A percentile compares a stretch with the other conserved stretches of the same genome.
Conservation (phyloP, 2,329 filamentous ascomycete species). For the Akanthomyces uredinophilus region DNA sequence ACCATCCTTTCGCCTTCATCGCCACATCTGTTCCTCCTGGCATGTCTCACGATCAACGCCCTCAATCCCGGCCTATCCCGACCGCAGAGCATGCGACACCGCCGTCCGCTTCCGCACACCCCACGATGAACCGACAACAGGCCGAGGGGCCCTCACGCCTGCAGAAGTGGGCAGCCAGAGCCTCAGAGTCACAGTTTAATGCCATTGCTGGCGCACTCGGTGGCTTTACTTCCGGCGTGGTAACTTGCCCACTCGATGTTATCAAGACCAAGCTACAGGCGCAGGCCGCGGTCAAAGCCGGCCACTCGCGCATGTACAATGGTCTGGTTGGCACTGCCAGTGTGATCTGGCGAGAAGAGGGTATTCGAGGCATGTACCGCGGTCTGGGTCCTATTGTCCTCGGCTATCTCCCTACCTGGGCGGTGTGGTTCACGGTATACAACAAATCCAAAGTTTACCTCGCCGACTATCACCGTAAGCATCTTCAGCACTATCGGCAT, state of each 20-base stretch:
- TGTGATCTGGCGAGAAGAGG: conserved; percentile 84
- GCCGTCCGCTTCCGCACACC: conserved; percentile 24
- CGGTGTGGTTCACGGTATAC: conserved; percentile 95
- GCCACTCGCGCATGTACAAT: conserved; percentile 64
- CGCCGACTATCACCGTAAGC: conserved; percentile 58
- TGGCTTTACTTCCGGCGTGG: conserved; percentile 86
- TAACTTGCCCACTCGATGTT: conserved; percentile 95
- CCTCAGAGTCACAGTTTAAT: conserved; percentile 65
- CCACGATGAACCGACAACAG: conserved; percentile 16
- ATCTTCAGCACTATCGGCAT: neutral
- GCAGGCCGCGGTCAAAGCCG: conserved; percentile 57
- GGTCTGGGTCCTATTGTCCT: conserved; percentile 91
- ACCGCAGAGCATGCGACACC: conserved; percentile 34
- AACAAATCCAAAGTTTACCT: conserved; percentile 78
- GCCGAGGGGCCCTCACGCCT: conserved; percentile 35
- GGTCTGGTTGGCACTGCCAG: conserved; percentile 82
- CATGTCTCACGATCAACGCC: conserved; percentile 49
- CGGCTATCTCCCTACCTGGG: conserved; percentile 96
- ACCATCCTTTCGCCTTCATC: conserved; percentile 4
- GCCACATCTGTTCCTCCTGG: conserved; percentile 21
- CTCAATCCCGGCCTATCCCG: conserved; percentile 25
- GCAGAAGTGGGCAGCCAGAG: conserved; percentile 51
- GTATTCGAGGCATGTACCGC: conserved; percentile 84
- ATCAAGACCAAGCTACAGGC: conserved; percentile 98
- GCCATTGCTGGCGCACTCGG: conserved; percentile 82